phyloP scores from a whole-genome alignment of 306 rosid genomes.

The Ochetophila trinervis region DNA sequence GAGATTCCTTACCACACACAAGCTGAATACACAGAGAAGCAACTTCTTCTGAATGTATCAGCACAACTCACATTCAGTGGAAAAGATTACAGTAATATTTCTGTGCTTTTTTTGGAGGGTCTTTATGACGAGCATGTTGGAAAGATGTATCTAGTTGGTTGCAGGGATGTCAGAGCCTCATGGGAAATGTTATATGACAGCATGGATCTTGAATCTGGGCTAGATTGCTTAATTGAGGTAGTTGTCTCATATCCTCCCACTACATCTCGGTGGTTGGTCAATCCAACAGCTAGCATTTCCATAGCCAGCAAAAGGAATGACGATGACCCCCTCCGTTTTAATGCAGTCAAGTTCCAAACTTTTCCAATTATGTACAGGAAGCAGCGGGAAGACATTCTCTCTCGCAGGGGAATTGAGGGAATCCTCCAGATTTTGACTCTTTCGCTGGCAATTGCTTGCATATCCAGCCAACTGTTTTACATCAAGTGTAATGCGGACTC shows the following conservation, averaged over 20 bases:
- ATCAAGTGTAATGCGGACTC: conserved; percentile 52
- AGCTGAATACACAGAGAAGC: conserved; percentile 69
- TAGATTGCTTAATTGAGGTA: conserved; percentile 76
- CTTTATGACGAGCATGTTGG: conserved; percentile 77
- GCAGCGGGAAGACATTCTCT: conserved; percentile 74
- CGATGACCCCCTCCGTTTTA: conserved; percentile 62
- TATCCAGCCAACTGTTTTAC: conserved; percentile 67
- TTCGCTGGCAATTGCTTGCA: conserved; percentile 64
- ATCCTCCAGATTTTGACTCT: conserved; percentile 77
- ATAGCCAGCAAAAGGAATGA: conserved; percentile 66
- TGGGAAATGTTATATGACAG: conserved; percentile 64
- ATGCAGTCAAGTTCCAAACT: conserved; percentile 53
- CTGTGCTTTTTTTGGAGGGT: conserved; percentile 75
- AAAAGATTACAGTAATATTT: conserved; percentile 48
- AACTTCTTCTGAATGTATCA: conserved; percentile 86
- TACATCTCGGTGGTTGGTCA: conserved; percentile 68
- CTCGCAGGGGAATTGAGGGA: conserved; percentile 74
- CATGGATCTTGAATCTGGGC: conserved; percentile 73
- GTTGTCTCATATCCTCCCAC: conserved; percentile 86
- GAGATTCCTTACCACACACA: conserved; percentile 51
- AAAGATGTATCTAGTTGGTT: conserved; percentile 81
- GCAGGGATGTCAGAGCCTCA: conserved; percentile 78
- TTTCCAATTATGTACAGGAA: conserved; percentile 64
- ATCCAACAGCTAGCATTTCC: conserved; percentile 64
- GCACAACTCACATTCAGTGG: conserved; percentile 62